Evolutionary conservation across 2,329 filamentous ascomycete genomes (phyloP).

Genomic region (Colletotrichum gigasporum): DNA sequence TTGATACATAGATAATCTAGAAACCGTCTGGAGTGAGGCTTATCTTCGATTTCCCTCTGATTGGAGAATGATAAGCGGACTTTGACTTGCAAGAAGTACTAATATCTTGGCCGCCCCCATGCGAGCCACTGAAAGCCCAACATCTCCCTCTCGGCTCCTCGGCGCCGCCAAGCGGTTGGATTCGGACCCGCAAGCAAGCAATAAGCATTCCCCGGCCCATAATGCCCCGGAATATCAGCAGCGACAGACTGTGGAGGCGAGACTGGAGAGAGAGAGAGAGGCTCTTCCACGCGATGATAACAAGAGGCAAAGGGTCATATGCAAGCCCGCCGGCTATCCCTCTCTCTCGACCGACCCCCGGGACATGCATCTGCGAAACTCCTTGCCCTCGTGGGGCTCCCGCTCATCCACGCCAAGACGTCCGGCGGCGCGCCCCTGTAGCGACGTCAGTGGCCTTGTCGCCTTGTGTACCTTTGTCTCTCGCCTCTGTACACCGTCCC

Average conservation of each 20-base stretch:
- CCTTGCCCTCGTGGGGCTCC: background rate
- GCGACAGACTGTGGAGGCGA: background rate
- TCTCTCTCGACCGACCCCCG: background rate
- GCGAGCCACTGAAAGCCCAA: constrained; percentile 1
- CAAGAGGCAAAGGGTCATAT: background rate
- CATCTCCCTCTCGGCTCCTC: background rate
- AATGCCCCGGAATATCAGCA: background rate
- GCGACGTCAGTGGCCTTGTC: background rate
- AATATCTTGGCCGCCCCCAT: constrained; percentile 16
- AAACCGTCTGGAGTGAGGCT: too few relatives aligned
- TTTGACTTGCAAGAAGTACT: constrained; percentile 15
- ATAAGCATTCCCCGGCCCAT: constrained; percentile 8
- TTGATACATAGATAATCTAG: too few relatives aligned
- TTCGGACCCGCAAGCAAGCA: background rate
- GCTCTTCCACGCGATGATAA: background rate
- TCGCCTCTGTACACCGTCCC: background rate
- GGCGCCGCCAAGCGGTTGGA: background rate
- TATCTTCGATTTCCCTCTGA: background rate
- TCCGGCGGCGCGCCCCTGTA: background rate
- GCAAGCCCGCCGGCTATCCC: background rate
- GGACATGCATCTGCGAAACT: background rate
- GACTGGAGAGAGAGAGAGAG: too few relatives aligned
- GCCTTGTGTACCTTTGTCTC: background rate
- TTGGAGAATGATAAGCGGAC: constrained; percentile 27
- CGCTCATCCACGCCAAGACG: constrained; percentile 5